Base-by-base conservation (phyloP, 768 basidiomycete species). In the Termitomyces sp. region DNA sequence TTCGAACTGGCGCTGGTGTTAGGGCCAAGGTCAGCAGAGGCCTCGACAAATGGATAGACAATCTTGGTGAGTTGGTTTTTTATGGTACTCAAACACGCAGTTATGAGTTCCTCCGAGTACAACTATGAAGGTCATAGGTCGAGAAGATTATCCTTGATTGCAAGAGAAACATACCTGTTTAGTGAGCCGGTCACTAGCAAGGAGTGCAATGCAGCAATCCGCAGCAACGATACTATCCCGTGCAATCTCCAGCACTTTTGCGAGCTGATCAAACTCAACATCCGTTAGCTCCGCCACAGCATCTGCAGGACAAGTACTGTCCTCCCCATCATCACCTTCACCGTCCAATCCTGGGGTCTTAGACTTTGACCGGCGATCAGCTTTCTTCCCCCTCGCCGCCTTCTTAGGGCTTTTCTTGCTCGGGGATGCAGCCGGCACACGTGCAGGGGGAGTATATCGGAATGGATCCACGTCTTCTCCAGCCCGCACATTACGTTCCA, bases 41-140 rank as follows among this genome's bases (percentile, higher is more conserved):
- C 86, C 65, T 95, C 93, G 5, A 95, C 83, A 61, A 94, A 91
- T 0, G 92, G 94, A 66, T 92, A 95, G 13, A 98, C 77, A 47
- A 92, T 78, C 66, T 84, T 83, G 1, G 83, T 83, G 32, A 97
- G 81, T 57, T 88, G 87, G 60, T 88, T 89, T 68, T 95, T 94
- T 60, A 94, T 79, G 0, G 87, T 77, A 44, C 73, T 76, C 18
- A 98, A 76, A 72, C 94, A 92, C 0, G 81, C 75, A 0, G 86
- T 86, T 60, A 99, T 92, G 12, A 94, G 78, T 68, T 99, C 97
- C 69, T 98, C 94, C 0, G 96, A 97, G 70, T 96, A 96, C 9
- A 98, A 75, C 90, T 95, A 65, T 28, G 12, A 40, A 51, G 2
- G 16, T 38, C 20, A 46, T 33, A 22, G 35, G 57, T 28, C 6